A percentile compares a stretch with the other conserved stretches of the same genome.
Evolutionary conservation across 2,329 filamentous ascomycete species (phyloP).

Genomic region (Diaporthe australafricana): DNA sequence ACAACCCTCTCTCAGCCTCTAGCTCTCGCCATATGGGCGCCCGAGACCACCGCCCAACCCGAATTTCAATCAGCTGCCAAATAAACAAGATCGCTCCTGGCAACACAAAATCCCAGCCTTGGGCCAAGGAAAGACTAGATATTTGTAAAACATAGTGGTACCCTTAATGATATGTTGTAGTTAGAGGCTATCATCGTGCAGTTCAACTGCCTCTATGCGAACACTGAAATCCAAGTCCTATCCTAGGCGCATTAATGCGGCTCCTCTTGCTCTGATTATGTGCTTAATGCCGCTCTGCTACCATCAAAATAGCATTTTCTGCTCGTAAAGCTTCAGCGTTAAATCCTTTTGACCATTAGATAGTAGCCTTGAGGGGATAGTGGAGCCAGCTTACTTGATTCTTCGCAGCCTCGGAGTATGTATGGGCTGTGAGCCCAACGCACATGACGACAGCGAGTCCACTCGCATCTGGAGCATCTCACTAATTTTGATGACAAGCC

Average conservation of each 20-base stretch:
- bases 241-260: background rate
- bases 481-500: too few relatives aligned
- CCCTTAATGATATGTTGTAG: background rate
- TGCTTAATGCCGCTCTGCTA: background rate
- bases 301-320: background rate
- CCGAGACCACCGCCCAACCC: background rate
- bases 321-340: background rate
- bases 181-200: background rate
- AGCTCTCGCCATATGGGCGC: too few relatives aligned
- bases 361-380: background rate
- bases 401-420: background rate
- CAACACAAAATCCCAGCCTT: background rate
- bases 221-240: background rate
- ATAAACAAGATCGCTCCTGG: background rate
- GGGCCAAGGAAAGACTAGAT: background rate
- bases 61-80: background rate
- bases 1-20: too few relatives aligned
- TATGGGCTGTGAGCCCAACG: background rate
- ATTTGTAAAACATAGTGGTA: background rate
- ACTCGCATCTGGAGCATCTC: too few relatives aligned
- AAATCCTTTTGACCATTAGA: too few relatives aligned
- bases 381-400: background rate
- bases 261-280: background rate
- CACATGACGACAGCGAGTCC: background rate
- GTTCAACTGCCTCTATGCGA: background rate